phyloP scores from a whole-genome alignment of 768 basidiomycete genomes.

The Cystobasidium tubakii region DNA sequence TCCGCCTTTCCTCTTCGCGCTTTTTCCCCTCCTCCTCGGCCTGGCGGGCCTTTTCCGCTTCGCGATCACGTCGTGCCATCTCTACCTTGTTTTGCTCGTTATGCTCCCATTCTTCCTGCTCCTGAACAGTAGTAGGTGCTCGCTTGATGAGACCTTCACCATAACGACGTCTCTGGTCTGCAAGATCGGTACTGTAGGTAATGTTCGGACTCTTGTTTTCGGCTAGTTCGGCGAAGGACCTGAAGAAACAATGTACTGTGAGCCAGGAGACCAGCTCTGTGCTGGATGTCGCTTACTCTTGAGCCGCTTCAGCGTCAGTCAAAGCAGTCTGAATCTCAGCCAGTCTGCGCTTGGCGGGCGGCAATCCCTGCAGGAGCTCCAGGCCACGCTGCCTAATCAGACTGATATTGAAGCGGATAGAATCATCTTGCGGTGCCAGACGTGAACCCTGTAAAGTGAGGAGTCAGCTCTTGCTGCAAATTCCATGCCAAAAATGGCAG shows the following conservation, averaged over 20 bases:
- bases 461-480: neutral
- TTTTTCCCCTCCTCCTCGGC: conserved; percentile 59
- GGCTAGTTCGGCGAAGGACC: conserved; percentile 69
- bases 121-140: conserved; percentile 66
- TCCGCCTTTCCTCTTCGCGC: conserved; percentile 61
- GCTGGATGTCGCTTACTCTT: conserved; percentile 59
- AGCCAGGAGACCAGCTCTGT: neutral
- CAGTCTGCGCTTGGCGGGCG: conserved; percentile 68
- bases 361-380: conserved; percentile 73
- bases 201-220: conserved; percentile 63
- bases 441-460: conserved; percentile 63
- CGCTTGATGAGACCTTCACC: conserved; percentile 77
- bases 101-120: conserved; percentile 45
- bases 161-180: conserved; percentile 82
- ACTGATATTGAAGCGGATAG: conserved; percentile 87
- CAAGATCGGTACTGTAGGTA: conserved; percentile 79
- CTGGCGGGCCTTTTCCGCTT: conserved; percentile 67
- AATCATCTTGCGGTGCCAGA: conserved; percentile 79
- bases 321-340: conserved; percentile 72
- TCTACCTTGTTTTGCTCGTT: conserved; percentile 57
- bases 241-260: neutral
- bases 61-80: conserved; percentile 67
- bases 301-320: conserved; percentile 74
- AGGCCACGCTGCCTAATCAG: conserved; percentile 97
- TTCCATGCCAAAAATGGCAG: no score